Conservation (phyloP, 495 filamentous ascomycete genomes). For the Pseudevernia furfuracea region DNA sequence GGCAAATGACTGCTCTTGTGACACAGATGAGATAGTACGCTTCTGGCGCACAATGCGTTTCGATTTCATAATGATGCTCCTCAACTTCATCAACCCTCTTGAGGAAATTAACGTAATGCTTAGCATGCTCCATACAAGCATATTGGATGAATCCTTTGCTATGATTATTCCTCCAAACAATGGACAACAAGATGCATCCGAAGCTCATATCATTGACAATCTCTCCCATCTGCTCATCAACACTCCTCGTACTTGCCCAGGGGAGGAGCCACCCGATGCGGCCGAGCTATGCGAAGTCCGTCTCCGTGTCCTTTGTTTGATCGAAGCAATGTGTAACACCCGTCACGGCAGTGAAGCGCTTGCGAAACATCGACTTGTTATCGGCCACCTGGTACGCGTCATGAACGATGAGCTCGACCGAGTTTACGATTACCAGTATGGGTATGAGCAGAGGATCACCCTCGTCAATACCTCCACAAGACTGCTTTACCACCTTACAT, state of each 20-base stretch:
- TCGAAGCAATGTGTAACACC: constrained; percentile 42
- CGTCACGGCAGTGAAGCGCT: constrained; percentile 47
- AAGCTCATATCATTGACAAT: constrained; percentile 53
- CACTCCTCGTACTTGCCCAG: constrained; percentile 41
- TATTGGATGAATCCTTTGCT: constrained; percentile 51
- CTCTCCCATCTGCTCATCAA: constrained; percentile 54
- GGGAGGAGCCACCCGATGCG: constrained; percentile 40
- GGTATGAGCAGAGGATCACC: constrained; percentile 32
- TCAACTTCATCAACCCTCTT: constrained; percentile 52
- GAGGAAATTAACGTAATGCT: constrained; percentile 51
- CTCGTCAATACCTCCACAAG: constrained; percentile 55
- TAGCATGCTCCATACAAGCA: constrained; percentile 51
- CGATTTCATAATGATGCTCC: constrained; percentile 57
- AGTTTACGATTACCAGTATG: constrained; percentile 46
- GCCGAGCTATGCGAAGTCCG: constrained; percentile 50
- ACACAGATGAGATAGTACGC: constrained; percentile 34
- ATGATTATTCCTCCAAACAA: constrained; percentile 46
- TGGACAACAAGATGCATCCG: constrained; percentile 44
- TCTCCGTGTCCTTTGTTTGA: constrained; percentile 47
- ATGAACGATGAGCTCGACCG: constrained; percentile 57
- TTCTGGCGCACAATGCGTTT: constrained; percentile 57
- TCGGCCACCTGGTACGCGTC: constrained; percentile 53
- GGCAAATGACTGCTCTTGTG: constrained; percentile 42
- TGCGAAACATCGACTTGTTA: constrained; percentile 44
- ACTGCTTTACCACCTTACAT: constrained; percentile 53